Evolutionary conservation across 1,139 yeast species (phyloP), one percentile per base, ranked within the genome.

Genomic region (Hyphopichia burtonii): DNA sequence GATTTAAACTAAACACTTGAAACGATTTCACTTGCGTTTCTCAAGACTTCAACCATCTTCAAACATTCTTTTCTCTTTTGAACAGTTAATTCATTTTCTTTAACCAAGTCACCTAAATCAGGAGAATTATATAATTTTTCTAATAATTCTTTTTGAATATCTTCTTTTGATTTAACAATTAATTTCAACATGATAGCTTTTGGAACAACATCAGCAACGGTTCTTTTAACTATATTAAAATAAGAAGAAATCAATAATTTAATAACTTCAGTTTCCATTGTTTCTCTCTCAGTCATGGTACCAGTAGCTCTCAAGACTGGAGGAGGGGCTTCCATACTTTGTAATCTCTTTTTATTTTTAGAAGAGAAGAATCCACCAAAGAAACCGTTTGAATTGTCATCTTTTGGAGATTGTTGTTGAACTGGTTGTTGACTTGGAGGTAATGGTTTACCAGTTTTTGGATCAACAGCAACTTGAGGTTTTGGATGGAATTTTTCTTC

Each of bases 281-380:
- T 82, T 68, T 93, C 99, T 55, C 97, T 83, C 62, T 93, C 99
- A 19, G 96, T 81, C 88, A 93, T 84, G 44, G 87, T 83, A 35
- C 98, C 98, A 19, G 96, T 83, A 6, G 99, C 99, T 64, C 93
- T 86, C 61, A 93, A 80, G 12, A 90, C 91, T 32, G 96, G 82
- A 35, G 99, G 99, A 39, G 99, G 99, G 2, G 96, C 91, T 65
- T 93, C 99, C 95, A 93, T 88, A 25, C 91, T 85, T 37, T 94
- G 97, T 58, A 91, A 76, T 66, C 95, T 83, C 78, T 91, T 91
- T 68, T 91, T 93, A 66, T 90, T 91, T 66, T 93, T 90, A 8
- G 94, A 82, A 16, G 94, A 82, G 66, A 93, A 93, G 65, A 93
- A 91, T 0, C 96, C 96, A 41, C 97, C 96, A 62, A 93, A 93